Percentiles rank a stretch among this genome's conserved stretches.
Conservation (phyloP, 495 filamentous ascomycete genomes). For the Talaromyces proteolyticus region DNA sequence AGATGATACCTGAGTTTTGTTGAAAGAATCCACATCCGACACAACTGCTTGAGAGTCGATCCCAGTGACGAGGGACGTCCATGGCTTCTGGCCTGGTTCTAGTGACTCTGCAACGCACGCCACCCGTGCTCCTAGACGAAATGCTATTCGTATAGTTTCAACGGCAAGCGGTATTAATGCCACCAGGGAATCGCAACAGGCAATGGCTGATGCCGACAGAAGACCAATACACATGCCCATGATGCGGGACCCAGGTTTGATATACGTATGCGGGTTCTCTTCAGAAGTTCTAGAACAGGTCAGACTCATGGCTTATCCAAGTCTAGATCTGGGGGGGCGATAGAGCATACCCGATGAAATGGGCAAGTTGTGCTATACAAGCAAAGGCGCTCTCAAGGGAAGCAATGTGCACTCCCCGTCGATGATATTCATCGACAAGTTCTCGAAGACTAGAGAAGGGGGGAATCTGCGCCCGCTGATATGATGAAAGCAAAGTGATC, state of each 20-base stretch:
- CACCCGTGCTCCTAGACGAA: conserved; percentile 62
- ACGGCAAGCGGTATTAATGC: conserved; percentile 62
- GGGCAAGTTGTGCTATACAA: conserved; percentile 9
- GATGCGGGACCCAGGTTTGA: not conserved
- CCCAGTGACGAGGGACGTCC: conserved; percentile 32
- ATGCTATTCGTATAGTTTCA: conserved; percentile 64
- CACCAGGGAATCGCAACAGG: conserved; percentile 57
- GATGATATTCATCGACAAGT: conserved; percentile 8
- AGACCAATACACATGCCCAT: conserved; percentile 62
- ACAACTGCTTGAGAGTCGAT: conserved; percentile 26
- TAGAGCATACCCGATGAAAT: conserved; percentile 13
- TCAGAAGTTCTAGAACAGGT: not conserved
- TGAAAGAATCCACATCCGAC: conserved; percentile 24
- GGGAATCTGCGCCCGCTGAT: conserved; percentile 4
- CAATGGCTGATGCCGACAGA: conserved; percentile 65
- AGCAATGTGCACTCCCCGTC: not conserved
- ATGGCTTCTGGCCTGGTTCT: conserved; percentile 20
- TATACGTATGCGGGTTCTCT: not conserved
- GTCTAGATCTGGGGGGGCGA: too few species aligned
- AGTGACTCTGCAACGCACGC: conserved; percentile 25
- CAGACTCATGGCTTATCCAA: too few species aligned
- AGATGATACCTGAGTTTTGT: conserved; percentile 24
- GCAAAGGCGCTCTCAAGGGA: conserved; percentile 7
- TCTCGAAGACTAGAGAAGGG: conserved; percentile 7
- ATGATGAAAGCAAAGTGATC: not conserved